Conservation (phyloP, 441 rosid genomes). For the Euphorbia schlechtendalii region DNA sequence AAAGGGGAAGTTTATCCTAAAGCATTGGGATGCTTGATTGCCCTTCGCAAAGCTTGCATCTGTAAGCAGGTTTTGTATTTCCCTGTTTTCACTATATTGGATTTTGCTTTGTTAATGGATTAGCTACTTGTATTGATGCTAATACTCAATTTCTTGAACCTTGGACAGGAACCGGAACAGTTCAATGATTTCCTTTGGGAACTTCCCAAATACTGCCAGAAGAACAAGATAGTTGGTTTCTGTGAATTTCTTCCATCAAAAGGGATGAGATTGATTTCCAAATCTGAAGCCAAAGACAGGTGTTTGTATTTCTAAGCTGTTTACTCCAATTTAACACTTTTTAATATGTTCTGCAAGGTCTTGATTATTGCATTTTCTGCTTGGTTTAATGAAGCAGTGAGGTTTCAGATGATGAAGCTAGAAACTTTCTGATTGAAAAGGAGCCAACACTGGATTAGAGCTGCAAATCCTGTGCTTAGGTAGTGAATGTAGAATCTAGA, state of each 20-base stretch:
- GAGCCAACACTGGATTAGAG: conserved; percentile 28
- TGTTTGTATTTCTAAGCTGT: conserved; percentile 24
- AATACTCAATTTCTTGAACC: not conserved
- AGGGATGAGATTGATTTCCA: conserved; percentile 55
- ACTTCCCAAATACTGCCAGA: conserved; percentile 36
- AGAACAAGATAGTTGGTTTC: conserved; percentile 35
- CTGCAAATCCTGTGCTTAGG: not conserved
- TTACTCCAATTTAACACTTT: not conserved
- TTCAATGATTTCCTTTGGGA: conserved; percentile 59
- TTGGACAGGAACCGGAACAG: conserved; percentile 68
- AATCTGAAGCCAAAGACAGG: conserved; percentile 85
- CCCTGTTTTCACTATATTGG: conserved; percentile 15
- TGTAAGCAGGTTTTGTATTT: conserved; percentile 72
- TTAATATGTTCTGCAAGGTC: not conserved
- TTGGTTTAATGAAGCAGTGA: conserved; percentile 42
- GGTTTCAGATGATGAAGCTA: conserved; percentile 54
- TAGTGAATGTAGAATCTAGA: not conserved
- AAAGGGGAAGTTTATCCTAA: conserved; percentile 32
- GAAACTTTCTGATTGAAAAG: conserved; percentile 33
- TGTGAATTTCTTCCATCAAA: conserved; percentile 42
- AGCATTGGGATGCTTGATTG: conserved; percentile 53
- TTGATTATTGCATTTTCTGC: conserved; percentile 2
- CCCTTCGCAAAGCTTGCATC: conserved; percentile 84
- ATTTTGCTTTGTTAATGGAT: not conserved
- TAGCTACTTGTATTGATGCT: not conserved